These are phyloP conservation scores for Solanum piurae DNA, from an alignment of 257 asterid species.

Conservation along the genomic window DNA sequence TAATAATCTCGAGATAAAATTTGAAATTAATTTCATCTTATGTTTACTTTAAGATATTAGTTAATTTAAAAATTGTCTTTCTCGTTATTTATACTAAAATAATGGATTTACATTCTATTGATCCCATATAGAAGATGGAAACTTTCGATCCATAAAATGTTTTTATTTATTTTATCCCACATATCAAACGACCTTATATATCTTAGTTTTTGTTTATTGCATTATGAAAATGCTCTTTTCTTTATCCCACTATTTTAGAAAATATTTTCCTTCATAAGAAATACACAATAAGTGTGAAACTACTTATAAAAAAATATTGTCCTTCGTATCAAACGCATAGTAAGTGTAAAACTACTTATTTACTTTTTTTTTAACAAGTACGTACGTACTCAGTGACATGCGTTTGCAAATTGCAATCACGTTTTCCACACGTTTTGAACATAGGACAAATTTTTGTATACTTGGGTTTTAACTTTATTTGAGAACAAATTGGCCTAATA, in stretches of 20 bases:
- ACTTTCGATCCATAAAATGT: too few relatives aligned
- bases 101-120: too few relatives aligned
- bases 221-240: neutral
- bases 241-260: neutral
- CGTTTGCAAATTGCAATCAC: neutral
- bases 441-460: neutral
- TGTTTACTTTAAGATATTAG: too few relatives aligned
- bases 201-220: too few relatives aligned
- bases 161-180: too few relatives aligned
- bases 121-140: too few relatives aligned
- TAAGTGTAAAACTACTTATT: neutral
- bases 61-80: too few relatives aligned
- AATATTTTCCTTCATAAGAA: too few relatives aligned
- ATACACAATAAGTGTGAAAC: neutral
- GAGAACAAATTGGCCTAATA: neutral
- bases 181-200: neutral
- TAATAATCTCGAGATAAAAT: too few relatives aligned
- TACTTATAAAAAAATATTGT: too few relatives aligned
- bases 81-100: neutral
- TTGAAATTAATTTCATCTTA: too few relatives aligned
- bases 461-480: neutral
- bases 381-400: neutral
- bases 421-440: neutral
- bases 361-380: too few relatives aligned
- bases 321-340: neutral